Conservation (phyloP, 306 rosid species). For the Quercus gilva region DNA sequence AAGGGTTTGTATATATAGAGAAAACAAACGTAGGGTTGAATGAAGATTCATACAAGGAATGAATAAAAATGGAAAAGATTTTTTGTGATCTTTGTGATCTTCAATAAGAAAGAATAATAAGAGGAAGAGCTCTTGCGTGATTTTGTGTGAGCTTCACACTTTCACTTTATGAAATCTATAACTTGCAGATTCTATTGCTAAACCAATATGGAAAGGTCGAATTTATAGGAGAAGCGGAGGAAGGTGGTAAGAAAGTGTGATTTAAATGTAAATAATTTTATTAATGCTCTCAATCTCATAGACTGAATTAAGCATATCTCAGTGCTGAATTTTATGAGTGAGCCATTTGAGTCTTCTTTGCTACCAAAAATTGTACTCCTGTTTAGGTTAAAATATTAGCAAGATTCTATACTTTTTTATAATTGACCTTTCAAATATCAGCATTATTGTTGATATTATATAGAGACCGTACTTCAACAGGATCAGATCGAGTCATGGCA, state of each 20-base stretch:
- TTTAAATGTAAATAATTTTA: not conserved
- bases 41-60: not conserved
- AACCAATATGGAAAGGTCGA: not conserved
- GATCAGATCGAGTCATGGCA: too few species aligned
- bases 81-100: not conserved
- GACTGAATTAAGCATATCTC: too few species aligned
- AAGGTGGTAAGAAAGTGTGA: slow-evolving; percentile 21
- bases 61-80: slow-evolving; percentile 2
- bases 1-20: slow-evolving; percentile 16
- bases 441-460: too few species aligned
- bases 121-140: not conserved
- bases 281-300: too few species aligned
- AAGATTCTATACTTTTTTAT: too few species aligned
- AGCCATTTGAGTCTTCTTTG: too few species aligned
- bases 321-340: too few species aligned
- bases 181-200: slow-evolving; percentile 12
- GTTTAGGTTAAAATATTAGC: too few species aligned
- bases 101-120: too few species aligned
- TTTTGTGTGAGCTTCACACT: not conserved
- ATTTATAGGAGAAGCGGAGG: slow-evolving; percentile 21
- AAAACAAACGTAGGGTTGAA: not conserved
- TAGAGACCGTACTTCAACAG: too few species aligned
- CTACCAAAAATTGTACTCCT: too few species aligned
- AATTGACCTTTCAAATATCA: too few species aligned
- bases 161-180: not conserved